Evolutionary conservation across 129 eudicot genomes (phyloP).

Genomic region (Artemisia annua): DNA sequence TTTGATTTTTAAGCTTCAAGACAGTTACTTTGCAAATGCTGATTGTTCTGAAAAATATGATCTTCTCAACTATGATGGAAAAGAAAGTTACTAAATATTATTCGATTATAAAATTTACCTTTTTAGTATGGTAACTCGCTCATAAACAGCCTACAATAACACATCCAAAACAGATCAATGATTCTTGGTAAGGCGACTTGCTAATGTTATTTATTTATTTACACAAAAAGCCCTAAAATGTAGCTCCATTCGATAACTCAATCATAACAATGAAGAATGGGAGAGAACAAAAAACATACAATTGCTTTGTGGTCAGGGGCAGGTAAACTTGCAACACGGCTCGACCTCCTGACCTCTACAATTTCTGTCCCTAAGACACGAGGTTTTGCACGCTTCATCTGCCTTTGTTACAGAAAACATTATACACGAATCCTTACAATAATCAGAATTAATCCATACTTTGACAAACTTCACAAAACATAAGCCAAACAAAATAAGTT

Average conservation of each 20-base stretch:
- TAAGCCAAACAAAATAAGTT: background rate
- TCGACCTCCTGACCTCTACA: slow-evolving; percentile 85
- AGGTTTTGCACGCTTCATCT: slow-evolving; percentile 70
- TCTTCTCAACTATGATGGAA: background rate
- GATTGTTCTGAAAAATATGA: background rate
- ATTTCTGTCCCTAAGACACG: slow-evolving; percentile 54
- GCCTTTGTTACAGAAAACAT: slow-evolving; percentile 7
- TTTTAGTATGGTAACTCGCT: slow-evolving; percentile 45
- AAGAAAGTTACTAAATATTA: background rate
- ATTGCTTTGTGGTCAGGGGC: slow-evolving; percentile 78
- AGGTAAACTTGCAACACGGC: slow-evolving; percentile 60
- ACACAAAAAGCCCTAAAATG: too few species aligned
- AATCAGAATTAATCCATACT: too few species aligned
- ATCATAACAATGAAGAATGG: background rate
- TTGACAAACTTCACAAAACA: background rate
- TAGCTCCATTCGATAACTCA: too few species aligned
- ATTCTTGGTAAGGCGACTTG: background rate
- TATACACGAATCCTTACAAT: background rate
- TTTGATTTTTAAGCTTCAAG: background rate
- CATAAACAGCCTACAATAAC: slow-evolving; percentile 48
- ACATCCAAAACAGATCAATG: slow-evolving; percentile 1
- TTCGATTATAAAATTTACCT: slow-evolving; percentile 29
- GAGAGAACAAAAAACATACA: slow-evolving; percentile 18
- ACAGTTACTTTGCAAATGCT: background rate
- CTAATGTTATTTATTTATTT: too few species aligned